phyloP scores from a whole-genome alignment of 768 basidiomycete species.

The Agrocybe chaxingu region DNA sequence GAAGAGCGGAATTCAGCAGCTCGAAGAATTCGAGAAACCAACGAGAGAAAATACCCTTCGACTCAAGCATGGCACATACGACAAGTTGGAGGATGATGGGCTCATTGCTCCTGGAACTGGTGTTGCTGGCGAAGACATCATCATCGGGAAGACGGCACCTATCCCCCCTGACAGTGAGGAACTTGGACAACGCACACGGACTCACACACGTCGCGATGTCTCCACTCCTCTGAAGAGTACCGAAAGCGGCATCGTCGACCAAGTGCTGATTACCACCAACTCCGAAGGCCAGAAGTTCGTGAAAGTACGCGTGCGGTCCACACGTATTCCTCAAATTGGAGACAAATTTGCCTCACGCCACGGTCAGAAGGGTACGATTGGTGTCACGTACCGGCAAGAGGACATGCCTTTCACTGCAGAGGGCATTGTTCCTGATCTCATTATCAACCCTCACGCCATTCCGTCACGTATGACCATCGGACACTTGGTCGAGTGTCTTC shows the following conservation, averaged over 20 bases:
- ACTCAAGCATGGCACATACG: constrained; percentile 98
- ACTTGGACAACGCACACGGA: constrained; percentile 91
- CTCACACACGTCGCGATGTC: constrained; percentile 91
- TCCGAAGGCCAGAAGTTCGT: constrained; percentile 97
- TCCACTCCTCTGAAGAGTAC: constrained; percentile 98
- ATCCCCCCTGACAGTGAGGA: constrained; percentile 97
- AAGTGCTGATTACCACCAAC: constrained; percentile 95
- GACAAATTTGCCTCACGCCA: constrained; percentile 99
- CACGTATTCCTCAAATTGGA: constrained; percentile 95
- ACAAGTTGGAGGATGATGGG: constrained; percentile 96
- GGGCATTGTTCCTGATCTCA: constrained; percentile 93
- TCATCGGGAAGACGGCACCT: constrained; percentile 98
- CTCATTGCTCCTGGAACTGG: constrained; percentile 94
- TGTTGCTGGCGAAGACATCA: constrained; percentile 95
- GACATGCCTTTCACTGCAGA: constrained; percentile 99
- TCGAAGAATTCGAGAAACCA: constrained; percentile 98
- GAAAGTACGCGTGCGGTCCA: constrained; percentile 94
- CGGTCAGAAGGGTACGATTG: constrained; percentile 99
- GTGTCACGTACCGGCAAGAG: constrained; percentile 99
- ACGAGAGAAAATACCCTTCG: constrained; percentile 88
- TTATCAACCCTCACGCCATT: constrained; percentile 99
- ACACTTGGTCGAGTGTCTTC: constrained; percentile 96
- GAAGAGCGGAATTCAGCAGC: constrained; percentile 85
- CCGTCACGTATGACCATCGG: constrained; percentile 99
- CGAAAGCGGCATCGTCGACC: constrained; percentile 96